These are phyloP conservation scores for Pichia manshurica DNA, from an alignment of 805 yeast genomes.

Conservation along the genomic window DNA sequence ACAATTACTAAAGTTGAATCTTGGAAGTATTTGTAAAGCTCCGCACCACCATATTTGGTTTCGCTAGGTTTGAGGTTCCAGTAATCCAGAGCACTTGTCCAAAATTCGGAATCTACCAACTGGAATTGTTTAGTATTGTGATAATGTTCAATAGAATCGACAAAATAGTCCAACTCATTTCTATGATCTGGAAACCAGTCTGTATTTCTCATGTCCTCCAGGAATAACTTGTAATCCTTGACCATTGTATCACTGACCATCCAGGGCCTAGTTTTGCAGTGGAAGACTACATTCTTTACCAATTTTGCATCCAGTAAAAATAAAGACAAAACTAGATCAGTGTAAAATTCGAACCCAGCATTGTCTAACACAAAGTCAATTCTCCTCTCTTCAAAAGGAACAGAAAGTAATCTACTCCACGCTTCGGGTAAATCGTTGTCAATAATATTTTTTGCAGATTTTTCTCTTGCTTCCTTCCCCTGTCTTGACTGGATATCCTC, in stretches of 20 bases:
- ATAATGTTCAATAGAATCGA: conserved; percentile 39
- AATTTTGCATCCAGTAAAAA: conserved; percentile 69
- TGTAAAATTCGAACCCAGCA: conserved; percentile 90
- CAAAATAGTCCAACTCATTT: conserved; percentile 44
- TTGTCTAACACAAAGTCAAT: conserved; percentile 86
- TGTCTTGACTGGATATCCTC: conserved; percentile 90
- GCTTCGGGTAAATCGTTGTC: conserved; percentile 68
- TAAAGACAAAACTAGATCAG: conserved; percentile 66
- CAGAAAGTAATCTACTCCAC: conserved; percentile 45
- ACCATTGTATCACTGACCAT: conserved; percentile 95
- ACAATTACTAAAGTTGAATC: conserved; percentile 70
- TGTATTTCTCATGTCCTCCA: conserved; percentile 50
- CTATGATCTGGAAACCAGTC: conserved; percentile 45
- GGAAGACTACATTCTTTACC: conserved; percentile 61
- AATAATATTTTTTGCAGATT: conserved; percentile 72
- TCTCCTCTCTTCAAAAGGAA: conserved; percentile 36
- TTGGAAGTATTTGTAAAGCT: conserved; percentile 53
- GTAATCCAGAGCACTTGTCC: conserved; percentile 79
- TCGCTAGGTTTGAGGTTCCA: conserved; percentile 59
- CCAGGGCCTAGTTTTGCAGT: conserved; percentile 92
- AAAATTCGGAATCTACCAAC: conserved; percentile 62
- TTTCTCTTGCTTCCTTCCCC: conserved; percentile 80
- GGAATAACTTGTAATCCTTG: conserved; percentile 60
- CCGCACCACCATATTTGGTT: conserved; percentile 50
- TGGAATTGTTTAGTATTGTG: conserved; percentile 42